A percentile compares a stretch with the other conserved stretches of the same genome.
phyloP scores from a whole-genome alignment of 768 basidiomycete genomes.

The Gymnopilus dilepis region DNA sequence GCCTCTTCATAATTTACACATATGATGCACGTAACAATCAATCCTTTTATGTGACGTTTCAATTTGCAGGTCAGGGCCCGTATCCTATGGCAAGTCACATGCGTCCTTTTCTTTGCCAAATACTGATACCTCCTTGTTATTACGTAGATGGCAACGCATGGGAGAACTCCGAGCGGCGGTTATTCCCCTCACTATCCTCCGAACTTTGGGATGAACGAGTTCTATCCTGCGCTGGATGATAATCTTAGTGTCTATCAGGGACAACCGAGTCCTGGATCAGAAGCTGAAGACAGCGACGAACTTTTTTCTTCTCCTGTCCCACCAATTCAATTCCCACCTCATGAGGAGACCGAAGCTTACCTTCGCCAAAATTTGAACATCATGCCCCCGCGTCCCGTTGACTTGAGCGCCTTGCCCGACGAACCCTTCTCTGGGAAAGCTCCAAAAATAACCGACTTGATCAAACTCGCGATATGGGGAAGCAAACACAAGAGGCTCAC shows the following conservation, averaged over 20 bases:
- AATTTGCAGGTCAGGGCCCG: neutral
- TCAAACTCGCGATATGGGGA: slow-evolving; percentile 24
- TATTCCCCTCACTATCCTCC: neutral
- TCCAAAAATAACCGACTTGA: slow-evolving; percentile 14
- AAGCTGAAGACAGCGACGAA: neutral
- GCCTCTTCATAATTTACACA: neutral
- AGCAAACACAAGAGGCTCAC: slow-evolving; percentile 16
- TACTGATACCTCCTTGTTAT: neutral
- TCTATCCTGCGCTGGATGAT: neutral
- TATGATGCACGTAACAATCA: neutral
- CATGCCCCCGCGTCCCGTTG: slow-evolving; percentile 13
- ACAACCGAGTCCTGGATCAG: neutral
- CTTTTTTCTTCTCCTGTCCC: neutral
- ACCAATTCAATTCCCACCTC: slow-evolving; percentile 7
- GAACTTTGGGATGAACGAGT: neutral
- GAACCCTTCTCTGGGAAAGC: neutral
- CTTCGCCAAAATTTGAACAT: slow-evolving; percentile 22
- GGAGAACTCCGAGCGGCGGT: neutral
- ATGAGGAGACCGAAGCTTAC: slow-evolving; percentile 25
- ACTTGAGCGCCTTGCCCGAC: slow-evolving; percentile 21
- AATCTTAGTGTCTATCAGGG: neutral
- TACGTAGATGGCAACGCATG: neutral
- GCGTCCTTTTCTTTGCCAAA: neutral
- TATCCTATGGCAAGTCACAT: neutral
- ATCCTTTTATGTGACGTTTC: neutral